phyloP scores from a whole-genome alignment of 148 eudicot species.

The Talinum fruticosum region DNA sequence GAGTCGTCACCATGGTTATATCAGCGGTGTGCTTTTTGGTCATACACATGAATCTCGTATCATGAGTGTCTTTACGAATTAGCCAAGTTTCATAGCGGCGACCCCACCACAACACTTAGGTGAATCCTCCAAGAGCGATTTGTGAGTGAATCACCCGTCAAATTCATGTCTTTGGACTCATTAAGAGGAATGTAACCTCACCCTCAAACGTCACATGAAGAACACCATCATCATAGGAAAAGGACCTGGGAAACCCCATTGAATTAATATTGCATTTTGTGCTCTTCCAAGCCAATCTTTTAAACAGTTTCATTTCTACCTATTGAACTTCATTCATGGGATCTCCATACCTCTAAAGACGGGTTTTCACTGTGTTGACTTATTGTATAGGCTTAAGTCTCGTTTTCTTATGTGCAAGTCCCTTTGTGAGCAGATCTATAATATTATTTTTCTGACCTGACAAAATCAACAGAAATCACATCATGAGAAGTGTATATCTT shows the following conservation, averaged over 20 bases:
- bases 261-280: background rate
- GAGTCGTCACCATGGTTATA: background rate
- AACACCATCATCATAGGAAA: background rate
- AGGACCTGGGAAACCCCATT: background rate
- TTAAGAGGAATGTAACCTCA: background rate
- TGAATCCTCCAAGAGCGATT: background rate
- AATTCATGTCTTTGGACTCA: background rate
- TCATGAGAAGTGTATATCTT: no score
- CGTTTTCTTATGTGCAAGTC: background rate
- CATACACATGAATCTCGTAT: no score
- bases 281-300: background rate
- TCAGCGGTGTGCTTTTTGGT: background rate
- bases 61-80: background rate
- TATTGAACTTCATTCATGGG: background rate
- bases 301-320: background rate
- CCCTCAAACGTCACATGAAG: background rate
- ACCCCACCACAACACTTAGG: background rate
- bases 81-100: background rate
- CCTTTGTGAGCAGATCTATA: background rate
- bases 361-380: background rate
- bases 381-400: background rate
- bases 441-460: no score
- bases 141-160: background rate
- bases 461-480: no score
- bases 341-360: no score